Base-by-base conservation (phyloP, 768 basidiomycete species). In the Leccinum subgranulosum region DNA sequence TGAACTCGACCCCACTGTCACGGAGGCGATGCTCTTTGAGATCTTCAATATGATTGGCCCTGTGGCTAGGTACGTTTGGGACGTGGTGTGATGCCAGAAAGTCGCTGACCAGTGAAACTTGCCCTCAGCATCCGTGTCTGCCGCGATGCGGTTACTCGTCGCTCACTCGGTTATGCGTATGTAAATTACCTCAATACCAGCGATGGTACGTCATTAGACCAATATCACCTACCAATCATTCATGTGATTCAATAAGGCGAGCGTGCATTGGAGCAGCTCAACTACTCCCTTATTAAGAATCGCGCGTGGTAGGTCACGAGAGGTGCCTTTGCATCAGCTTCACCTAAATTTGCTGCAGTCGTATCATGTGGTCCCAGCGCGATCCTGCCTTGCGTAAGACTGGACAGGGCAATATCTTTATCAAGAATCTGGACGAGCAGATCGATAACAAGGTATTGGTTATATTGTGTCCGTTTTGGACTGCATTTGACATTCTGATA, bases 321-420 rank as follows among this genome's bases (percentile, higher is more conserved):
- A 5, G 15, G 25, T 23, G 53, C 53, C n/a, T 17, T 56, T 31
- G 6, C 17, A 21, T 36, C 3, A 9, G 27, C 6, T 47, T 45
- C 6, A 55, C 25, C 51, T 59, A 58, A 51, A 49, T 43, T 51
- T 27, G 6, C 27, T 36, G 56, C 64, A 93, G 91, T 81, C 93
- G 97, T 69, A 99, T 99, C 83, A 99, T 99, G 97, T 98, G 97
- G 96, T 98, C 95, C 70, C 97, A 98, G 84, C 92, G 97, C 74
- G 97, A 98, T 79, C 97, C 97, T 58, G 93, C 94, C 66, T 87
- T 99, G 72, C 92, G 97, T 76, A 98, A 98, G 86, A 98, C 94
- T 62, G 94, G 94, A 63, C 94, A 98, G 79, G 97, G 97, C 75
- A 99, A 99, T 76, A 94, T 99, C 71, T 99, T 99, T 81, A 98